These are phyloP conservation scores for Citrus inodora DNA, from an alignment of 345 rosid species.

Conservation along the genomic window DNA sequence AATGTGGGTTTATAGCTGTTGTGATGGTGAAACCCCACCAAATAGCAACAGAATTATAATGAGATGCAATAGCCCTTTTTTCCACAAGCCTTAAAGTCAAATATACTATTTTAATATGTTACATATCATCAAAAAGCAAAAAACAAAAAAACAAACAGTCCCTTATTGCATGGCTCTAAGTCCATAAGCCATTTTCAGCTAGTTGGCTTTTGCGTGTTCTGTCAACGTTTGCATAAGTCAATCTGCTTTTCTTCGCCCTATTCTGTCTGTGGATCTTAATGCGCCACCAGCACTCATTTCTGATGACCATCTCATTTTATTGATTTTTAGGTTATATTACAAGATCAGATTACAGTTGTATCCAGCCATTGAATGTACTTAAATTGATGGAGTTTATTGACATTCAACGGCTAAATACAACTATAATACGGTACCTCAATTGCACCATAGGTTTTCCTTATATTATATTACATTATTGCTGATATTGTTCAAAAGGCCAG, in stretches of 20 bases:
- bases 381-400: too few species aligned
- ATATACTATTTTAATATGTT: constrained; percentile 13
- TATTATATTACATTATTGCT: not conserved
- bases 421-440: too few species aligned
- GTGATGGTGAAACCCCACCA: constrained; percentile 41
- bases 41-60: constrained; percentile 38
- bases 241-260: constrained; percentile 3
- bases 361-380: too few species aligned
- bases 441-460: not conserved
- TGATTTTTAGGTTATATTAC: not conserved
- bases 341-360: too few species aligned
- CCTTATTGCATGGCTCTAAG: constrained; percentile 33
- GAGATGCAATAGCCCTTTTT: constrained; percentile 27
- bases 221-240: constrained; percentile 8
- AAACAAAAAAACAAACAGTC: not conserved
- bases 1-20: constrained; percentile 20
- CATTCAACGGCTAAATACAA: rapidly evolving
- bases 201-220: not conserved
- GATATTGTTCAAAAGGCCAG: not conserved
- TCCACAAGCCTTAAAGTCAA: constrained; percentile 42
- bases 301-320: not conserved
- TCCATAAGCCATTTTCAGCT: not conserved
- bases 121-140: not conserved
- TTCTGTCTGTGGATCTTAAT: not conserved
- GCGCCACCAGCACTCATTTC: not conserved